These are phyloP conservation scores for Aspergillus sclerotiicarbonarius DNA, from an alignment of 495 filamentous ascomycete genomes.

Conservation along the genomic window DNA sequence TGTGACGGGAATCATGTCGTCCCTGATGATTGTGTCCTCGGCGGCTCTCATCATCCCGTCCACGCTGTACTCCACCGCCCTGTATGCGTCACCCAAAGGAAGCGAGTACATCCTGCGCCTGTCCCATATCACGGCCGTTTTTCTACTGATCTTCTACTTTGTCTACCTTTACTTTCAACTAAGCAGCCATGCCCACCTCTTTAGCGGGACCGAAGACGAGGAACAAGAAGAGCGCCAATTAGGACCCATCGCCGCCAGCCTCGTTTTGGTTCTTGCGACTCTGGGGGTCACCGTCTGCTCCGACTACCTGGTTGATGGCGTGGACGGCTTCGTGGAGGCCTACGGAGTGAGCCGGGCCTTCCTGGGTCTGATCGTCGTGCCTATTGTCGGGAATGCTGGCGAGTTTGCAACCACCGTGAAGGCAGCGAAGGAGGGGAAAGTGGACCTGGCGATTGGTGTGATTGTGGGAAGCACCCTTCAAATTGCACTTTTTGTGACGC, in stretches of 20 bases:
- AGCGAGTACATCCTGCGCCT: neutral
- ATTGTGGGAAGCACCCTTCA: neutral
- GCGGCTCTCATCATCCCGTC: neutral
- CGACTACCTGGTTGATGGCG: neutral
- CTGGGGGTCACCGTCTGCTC: neutral
- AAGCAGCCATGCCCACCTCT: neutral
- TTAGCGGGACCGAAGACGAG: neutral
- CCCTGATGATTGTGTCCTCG: neutral
- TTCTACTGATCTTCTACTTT: neutral
- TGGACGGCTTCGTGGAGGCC: neutral
- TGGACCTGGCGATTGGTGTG: neutral
- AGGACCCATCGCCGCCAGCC: neutral
- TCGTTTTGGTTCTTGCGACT: neutral
- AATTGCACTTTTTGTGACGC: neutral
- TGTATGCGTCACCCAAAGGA: neutral
- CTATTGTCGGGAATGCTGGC: neutral
- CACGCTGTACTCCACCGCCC: neutral
- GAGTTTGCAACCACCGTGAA: neutral
- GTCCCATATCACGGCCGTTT: neutral
- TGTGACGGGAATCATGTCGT: neutral
- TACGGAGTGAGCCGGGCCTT: neutral
- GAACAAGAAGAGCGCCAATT: neutral
- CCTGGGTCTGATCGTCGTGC: neutral
- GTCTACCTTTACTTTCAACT: neutral
- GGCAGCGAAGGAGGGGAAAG: neutral